Evolutionary conservation across 2,329 filamentous ascomycete genomes (phyloP), one percentile per base, ranked within the genome.

Genomic region (Colletotrichum phormii): DNA sequence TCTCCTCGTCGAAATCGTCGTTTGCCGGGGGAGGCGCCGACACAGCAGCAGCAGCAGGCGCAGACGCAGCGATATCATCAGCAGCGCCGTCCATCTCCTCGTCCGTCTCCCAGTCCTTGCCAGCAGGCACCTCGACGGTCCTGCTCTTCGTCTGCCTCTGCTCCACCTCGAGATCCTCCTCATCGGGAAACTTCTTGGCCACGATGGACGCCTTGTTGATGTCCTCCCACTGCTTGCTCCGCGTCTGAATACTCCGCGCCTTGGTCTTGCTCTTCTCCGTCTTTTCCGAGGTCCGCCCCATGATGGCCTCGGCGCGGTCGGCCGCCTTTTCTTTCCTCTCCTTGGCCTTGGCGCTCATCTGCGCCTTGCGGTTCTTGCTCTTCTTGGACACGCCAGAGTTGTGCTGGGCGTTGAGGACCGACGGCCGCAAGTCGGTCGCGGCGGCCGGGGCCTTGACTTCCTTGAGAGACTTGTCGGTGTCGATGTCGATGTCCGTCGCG

Each of bases 391-490:
- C 87, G 35, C 94, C 94, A 22, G 91, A 88, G 1, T 85, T 84
- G 79, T 91, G 89, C 76, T 93, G 92, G 18, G 92, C 89, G 51
- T 90, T 90, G 53, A 95, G 89, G 22, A 94, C 87, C n/a, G 93
- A 91, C 33, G 91, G 90, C 5, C 91, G 89, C 72, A 84, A 80
- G 49, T 87, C 83, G 71, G 83, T 80, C 8, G 86, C 83, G 57
- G 87, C 83, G 24, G 82, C 75, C 1, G 90, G 89, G 12, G 87
- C 85, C 73, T 87, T 84, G 71, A 88, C 82, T 49, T 89, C 84
- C 79, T 92, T 93, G 26, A 94, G 86, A 7, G 91, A 93, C 82
- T 93, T 93, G 86, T 94, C 92, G 55, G 89, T 89, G 82, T 93
- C 84, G 81, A 94, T 91, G 77, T 90, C 87, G 31, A 93, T 92